Percentiles rank a stretch among this genome's conserved stretches.
Evolutionary conservation across 1,284 basidiomycete species (phyloP).

Genomic region (Papiliotrema flavescens): DNA sequence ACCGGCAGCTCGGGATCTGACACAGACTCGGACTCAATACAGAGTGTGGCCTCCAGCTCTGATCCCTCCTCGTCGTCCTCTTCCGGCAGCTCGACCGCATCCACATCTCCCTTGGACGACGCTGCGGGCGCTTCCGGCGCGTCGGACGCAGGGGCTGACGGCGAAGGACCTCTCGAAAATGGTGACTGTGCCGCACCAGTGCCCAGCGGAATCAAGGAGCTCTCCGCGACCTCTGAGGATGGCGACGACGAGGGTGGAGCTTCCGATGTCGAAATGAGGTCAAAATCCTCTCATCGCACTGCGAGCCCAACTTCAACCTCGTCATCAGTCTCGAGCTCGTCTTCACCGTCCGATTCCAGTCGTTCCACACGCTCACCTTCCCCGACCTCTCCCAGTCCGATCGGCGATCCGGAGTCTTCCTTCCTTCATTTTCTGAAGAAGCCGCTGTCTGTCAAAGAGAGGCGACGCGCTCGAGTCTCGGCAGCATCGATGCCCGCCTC

Average conservation of each 20-base stretch:
- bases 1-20: slow-evolving; percentile 32
- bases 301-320: no score
- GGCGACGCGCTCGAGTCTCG: slow-evolving; percentile 22
- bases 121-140: not conserved
- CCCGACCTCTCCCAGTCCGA: not conserved
- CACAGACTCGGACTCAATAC: slow-evolving; percentile 8
- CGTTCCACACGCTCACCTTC: slow-evolving; percentile 1
- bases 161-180: no score
- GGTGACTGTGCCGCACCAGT: no score
- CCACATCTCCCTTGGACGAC: no score
- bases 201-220: no score
- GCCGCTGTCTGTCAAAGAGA: slow-evolving; percentile 26
- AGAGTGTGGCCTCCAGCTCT: no score
- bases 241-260: not conserved
- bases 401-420: slow-evolving; percentile 18
- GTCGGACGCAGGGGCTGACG: slow-evolving; percentile 6
- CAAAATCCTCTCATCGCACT: no score
- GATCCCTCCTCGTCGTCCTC: no score
- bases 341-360: not conserved
- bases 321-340: no score
- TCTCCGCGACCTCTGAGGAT: no score
- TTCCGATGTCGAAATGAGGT: not conserved
- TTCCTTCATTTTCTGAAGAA: slow-evolving; percentile 26
- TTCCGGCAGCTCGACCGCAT: no score
- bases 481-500: slow-evolving; percentile 25